Evolutionary conservation across 768 basidiomycete species (phyloP), one percentile per base, ranked within the genome.

Genomic region (Leccinum arenicola): DNA sequence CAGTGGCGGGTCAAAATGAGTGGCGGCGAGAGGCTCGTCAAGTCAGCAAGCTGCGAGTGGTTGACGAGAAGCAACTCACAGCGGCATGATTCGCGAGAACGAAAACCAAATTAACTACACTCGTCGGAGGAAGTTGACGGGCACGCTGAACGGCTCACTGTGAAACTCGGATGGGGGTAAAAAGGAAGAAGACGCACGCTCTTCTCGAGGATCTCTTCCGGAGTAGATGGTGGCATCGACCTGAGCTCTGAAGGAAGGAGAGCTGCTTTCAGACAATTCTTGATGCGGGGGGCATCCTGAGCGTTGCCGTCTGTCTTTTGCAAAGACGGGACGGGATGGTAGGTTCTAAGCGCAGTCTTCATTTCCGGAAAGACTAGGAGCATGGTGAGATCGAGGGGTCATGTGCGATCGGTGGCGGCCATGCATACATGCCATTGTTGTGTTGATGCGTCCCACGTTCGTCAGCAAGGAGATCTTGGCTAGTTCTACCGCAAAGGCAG

Each of bases 401-500:
- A 48, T 35, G 27, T 49, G 47, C 50, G 55, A 56, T 57, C 58
- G n/a, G 58, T 62, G 54, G 54, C 50, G 56, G 21, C 4, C 60
- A 56, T 61, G 73, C 86, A 77, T 74, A 89, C 85, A 88, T 54
- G 92, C 92, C 84, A 94, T 87, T 33, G 93, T 95, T 40, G 94
- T 95, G 69, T 95, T 95, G 74, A 95, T 91, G 62, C 92, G 80
- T 25, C 93, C 93, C 50, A 94, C 89, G 68, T 96, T 96, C 54
- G 92, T 91, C 55, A 95, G 78, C 35, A 95, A 78, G 27, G 89
- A 87, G 38, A 95, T 84, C 75, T 93, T 93, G 54, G 87, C 88
- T 54, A 93, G 83, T 72, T 91, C 91, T 63, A 86, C 75, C 6
- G 85, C 87, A 71, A 91, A 93, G 7, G 84, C 84, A 14, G 89